Conservation (phyloP, 208 protist genomes). For the Acanthamoeba divionensis region DNA sequence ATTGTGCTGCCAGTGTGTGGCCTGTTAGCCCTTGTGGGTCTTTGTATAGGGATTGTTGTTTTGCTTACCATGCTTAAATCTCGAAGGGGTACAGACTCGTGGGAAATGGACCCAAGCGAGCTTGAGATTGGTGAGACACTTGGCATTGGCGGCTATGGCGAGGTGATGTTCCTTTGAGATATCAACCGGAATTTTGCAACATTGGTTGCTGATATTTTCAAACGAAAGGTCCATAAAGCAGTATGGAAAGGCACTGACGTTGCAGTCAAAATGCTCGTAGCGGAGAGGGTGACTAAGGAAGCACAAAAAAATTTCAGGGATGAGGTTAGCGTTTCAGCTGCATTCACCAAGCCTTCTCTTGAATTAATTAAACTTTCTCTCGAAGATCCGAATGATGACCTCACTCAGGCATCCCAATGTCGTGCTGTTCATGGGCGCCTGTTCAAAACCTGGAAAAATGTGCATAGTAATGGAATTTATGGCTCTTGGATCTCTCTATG, state of each 20-base stretch:
- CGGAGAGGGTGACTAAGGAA: not conserved
- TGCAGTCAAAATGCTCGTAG: constrained; percentile 13
- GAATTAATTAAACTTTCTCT: not conserved
- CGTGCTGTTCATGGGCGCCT: constrained; percentile 36
- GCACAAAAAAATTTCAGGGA: constrained; percentile 35
- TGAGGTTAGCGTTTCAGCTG: not conserved
- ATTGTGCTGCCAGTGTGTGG: no score
- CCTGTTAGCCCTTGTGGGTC: no score
- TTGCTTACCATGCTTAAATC: no score
- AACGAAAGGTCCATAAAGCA: no score
- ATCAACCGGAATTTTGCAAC: no score
- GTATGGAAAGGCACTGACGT: constrained; percentile 40
- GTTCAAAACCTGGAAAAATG: not conserved
- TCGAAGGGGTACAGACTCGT: no score
- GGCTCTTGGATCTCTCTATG: no score
- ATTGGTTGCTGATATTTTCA: no score
- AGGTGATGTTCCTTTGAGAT: no score
- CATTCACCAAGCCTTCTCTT: not conserved
- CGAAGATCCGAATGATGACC: constrained; percentile 9
- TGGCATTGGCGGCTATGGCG: not conserved
- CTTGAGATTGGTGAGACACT: constrained; percentile 27
- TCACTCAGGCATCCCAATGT: not conserved
- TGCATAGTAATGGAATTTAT: no score
- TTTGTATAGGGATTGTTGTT: no score
- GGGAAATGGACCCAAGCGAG: not conserved